Evolutionary conservation across 2,329 filamentous ascomycete genomes (phyloP).

Genomic region (Cladosporium colombiae): DNA sequence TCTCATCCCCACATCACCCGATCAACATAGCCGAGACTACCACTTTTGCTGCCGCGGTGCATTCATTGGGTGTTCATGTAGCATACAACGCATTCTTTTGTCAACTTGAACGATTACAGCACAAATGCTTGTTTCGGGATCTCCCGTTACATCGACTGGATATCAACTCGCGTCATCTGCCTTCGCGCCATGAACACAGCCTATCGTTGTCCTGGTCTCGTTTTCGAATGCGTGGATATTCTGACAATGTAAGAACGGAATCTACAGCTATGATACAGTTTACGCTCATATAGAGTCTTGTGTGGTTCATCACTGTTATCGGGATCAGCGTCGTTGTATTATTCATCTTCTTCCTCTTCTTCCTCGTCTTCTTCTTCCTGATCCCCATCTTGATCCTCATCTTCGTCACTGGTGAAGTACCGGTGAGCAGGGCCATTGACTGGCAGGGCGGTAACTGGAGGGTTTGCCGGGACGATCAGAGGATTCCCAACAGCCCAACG

Average conservation of each 20-base stretch:
- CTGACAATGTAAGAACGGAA: neutral
- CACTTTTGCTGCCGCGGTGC: neutral
- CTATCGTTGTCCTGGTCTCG: neutral
- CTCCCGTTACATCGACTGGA: neutral
- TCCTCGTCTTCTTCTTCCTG: neutral
- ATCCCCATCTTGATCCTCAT: neutral
- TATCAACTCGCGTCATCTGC: neutral
- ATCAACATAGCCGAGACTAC: neutral
- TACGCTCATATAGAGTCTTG: neutral
- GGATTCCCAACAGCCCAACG: neutral
- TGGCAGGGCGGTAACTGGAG: no score
- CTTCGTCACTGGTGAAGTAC: neutral
- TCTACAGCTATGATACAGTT: neutral
- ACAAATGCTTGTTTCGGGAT: neutral
- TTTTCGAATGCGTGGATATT: neutral
- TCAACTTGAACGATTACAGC: neutral
- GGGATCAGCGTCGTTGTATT: neutral
- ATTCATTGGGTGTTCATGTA: neutral
- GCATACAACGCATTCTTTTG: neutral
- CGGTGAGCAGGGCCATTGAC: neutral
- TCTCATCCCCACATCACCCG: neutral
- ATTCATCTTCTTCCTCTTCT: neutral
- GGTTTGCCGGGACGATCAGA: neutral
- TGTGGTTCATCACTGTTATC: neutral
- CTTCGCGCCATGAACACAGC: neutral